Percentiles rank a stretch among this genome's conserved stretches.
phyloP scores from a whole-genome alignment of 2,329 filamentous ascomycete genomes.

The Calonectria ilicicola region DNA sequence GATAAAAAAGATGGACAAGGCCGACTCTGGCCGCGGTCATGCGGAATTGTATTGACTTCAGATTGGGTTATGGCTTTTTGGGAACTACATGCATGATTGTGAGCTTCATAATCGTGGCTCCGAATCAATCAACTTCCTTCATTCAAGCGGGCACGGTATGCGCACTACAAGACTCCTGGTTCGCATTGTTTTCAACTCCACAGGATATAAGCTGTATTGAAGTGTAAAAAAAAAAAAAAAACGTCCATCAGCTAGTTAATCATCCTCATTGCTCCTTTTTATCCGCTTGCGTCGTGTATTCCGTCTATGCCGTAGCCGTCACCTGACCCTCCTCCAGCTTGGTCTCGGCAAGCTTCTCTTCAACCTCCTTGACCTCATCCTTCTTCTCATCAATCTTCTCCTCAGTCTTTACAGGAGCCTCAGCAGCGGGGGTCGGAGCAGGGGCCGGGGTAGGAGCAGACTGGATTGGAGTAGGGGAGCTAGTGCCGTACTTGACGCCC shows the following conservation, averaged over 20 bases:
- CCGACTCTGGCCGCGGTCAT: neutral
- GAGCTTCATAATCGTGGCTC: neutral
- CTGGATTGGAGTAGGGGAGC: neutral
- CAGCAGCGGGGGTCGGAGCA: neutral
- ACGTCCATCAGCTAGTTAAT: neutral
- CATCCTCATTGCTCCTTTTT: neutral
- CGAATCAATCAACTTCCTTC: neutral
- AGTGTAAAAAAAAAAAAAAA: neutral
- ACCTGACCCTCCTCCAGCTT: constrained; percentile 42
- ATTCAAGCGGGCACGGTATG: neutral
- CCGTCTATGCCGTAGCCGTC: constrained; percentile 33
- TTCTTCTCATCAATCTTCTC: constrained; percentile 11
- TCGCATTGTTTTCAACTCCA: neutral
- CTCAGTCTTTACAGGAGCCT: neutral
- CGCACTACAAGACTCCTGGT: neutral
- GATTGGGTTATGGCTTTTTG: neutral
- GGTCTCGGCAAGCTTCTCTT: constrained; percentile 44
- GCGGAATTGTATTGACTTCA: neutral
- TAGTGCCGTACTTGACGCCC: constrained; percentile 45
- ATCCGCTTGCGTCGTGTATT: neutral
- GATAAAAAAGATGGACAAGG: neutral
- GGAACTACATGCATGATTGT: neutral
- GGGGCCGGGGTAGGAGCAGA: neutral
- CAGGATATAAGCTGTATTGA: neutral
- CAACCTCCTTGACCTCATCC: constrained; percentile 35